Conservation (phyloP, 208 protist species). For the Willaertia magna region DNA sequence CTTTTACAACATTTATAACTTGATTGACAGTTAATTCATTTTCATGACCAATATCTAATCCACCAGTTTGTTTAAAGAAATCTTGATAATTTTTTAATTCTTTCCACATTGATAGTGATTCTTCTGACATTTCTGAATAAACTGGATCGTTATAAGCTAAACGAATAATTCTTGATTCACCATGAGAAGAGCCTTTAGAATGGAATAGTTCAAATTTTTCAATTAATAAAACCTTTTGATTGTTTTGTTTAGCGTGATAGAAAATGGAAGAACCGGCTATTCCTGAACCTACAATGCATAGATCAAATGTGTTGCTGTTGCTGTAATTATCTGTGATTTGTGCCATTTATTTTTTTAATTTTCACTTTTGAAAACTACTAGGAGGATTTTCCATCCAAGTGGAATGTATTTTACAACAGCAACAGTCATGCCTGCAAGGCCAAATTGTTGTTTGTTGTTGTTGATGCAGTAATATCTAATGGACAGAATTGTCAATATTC, state of each 20-base stretch:
- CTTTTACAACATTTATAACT: neutral
- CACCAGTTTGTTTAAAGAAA: neutral
- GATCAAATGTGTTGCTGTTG: no score
- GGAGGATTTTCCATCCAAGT: no score
- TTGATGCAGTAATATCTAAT: no score
- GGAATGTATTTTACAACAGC: no score
- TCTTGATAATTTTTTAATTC: neutral
- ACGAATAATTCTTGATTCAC: neutral
- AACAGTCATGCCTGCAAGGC: no score
- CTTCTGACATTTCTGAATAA: neutral
- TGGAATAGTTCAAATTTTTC: neutral
- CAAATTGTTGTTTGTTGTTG: no score
- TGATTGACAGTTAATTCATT: neutral
- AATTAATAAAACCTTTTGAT: neutral
- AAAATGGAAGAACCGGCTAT: neutral
- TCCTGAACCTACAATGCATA: neutral
- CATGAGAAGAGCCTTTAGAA: neutral
- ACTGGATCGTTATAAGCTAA: neutral
- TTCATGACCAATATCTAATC: neutral
- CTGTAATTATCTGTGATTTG: no score
- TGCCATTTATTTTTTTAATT: no score
- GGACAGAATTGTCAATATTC: no score
- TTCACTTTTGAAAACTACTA: no score
- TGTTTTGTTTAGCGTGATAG: neutral
- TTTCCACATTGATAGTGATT: neutral